Percentiles rank a stretch among this genome's conserved stretches.
phyloP scores from a whole-genome alignment of 495 filamentous ascomycete genomes.

The Daldinia concentrica region DNA sequence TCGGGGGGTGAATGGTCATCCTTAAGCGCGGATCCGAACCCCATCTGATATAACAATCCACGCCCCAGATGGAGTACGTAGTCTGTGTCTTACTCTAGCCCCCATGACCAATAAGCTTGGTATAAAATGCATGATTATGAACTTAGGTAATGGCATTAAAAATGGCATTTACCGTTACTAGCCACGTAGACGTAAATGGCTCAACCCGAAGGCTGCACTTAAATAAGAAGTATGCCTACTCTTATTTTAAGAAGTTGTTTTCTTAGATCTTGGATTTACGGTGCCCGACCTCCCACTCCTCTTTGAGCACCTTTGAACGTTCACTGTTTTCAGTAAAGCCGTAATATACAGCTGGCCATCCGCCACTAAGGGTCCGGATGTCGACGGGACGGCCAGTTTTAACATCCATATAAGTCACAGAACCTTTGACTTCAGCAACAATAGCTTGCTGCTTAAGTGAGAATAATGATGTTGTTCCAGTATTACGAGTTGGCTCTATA shows the following conservation, averaged over 20 bases:
- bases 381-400: neutral
- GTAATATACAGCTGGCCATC: neutral
- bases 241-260: no score
- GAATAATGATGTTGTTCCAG: slow-evolving; percentile 41
- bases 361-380: neutral
- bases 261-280: neutral
- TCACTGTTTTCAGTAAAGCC: neutral
- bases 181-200: no score
- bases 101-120: neutral
- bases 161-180: no score
- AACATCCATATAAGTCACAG: slow-evolving; percentile 3
- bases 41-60: neutral
- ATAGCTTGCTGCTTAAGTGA: slow-evolving; percentile 49
- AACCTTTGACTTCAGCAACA: slow-evolving; percentile 45
- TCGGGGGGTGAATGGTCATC: neutral
- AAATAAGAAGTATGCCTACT: no score
- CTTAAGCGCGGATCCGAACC: neutral
- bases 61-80: neutral
- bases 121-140: no score
- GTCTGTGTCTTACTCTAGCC: neutral
- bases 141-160: no score
- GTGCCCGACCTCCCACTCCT: neutral
- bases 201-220: no score
- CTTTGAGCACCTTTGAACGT: neutral
- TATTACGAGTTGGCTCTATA: slow-evolving; percentile 46